Percentiles rank a stretch among this genome's conserved stretches.
Conservation (phyloP, 345 rosid genomes). For the Populus tremula region DNA sequence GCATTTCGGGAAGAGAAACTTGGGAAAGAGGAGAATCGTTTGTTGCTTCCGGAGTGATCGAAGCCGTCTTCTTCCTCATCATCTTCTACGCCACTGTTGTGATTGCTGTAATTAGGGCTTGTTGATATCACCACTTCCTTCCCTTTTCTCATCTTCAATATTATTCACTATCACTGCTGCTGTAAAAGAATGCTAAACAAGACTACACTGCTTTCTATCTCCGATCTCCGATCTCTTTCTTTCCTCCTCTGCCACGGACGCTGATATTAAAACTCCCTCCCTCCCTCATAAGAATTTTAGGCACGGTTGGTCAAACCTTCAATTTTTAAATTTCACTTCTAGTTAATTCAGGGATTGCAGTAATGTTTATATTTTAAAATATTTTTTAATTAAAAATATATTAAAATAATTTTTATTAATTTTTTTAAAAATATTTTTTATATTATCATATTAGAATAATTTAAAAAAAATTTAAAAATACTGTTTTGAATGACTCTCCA, state of each 20-base stretch:
- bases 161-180: background rate
- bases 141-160: constrained; percentile 29
- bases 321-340: no score
- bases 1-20: constrained; percentile 65
- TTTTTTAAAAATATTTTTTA: no score
- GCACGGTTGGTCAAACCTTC: background rate
- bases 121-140: constrained; percentile 21
- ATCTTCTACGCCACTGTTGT: constrained; percentile 30
- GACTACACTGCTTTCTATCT: background rate
- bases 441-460: no score
- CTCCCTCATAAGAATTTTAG: background rate
- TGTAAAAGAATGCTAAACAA: no score
- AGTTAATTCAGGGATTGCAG: no score
- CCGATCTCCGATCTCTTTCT: background rate
- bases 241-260: no score
- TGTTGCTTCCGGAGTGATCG: constrained; percentile 14
- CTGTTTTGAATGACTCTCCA: no score
- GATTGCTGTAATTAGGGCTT: constrained; percentile 9
- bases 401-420: no score
- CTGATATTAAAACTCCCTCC: no score
- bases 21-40: constrained; percentile 30
- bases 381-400: no score
- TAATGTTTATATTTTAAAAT: no score
- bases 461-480: no score
- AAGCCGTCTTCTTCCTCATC: constrained; percentile 18